Evolutionary conservation across 1,284 basidiomycete genomes (phyloP), one percentile per base, ranked within the genome.

Genomic region (Trichosporon ovoides): DNA sequence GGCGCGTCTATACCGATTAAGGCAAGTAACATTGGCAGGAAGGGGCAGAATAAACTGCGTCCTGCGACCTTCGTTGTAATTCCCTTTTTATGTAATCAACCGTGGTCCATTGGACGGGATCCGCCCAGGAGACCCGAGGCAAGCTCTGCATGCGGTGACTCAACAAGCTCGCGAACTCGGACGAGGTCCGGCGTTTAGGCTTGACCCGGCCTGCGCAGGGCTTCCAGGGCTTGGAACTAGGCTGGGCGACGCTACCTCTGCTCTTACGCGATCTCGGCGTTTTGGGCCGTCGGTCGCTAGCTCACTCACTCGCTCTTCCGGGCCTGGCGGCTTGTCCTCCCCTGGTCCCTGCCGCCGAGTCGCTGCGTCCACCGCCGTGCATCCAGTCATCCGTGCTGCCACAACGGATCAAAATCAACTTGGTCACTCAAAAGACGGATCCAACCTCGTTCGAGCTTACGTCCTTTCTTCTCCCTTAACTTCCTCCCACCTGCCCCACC

Each of bases 291-390:
- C 28, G 28, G 28, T 31, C 28, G 28, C 28, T 31, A n/a, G n/a
- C n/a, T n/a, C n/a, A n/a, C n/a, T n/a, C n/a, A n/a, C n/a, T n/a
- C n/a, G n/a, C n/a, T 28, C n/a, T 48, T 48, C 43, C 43, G 43
- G 43, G 43, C 43, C 43, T 31, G 22, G n/a, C 43, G 43, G 43
- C 43, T 48, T 31, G 43, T 48, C 43, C 22, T 16, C 28, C 43
- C 43, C 43, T 48, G 43, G n/a, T 48, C 12, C 43, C 43, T 48
- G 43, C 24, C 43, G 43, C 28, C 28, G 28, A n/a, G 24, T 48
- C 43, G n/a, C n/a, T n/a, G n/a, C n/a, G n/a, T n/a, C n/a, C n/a
- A n/a, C n/a, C 35, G 43, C 24, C 22, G 28, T 22, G 12, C 28
- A 31, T 31, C 28, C 35, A 37, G 35, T 48, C 43, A 48, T 48